A percentile compares a stretch with the other conserved stretches of the same genome.
phyloP scores from a whole-genome alignment of 176 grass and related monocot species.

The Olyra latifolia region DNA sequence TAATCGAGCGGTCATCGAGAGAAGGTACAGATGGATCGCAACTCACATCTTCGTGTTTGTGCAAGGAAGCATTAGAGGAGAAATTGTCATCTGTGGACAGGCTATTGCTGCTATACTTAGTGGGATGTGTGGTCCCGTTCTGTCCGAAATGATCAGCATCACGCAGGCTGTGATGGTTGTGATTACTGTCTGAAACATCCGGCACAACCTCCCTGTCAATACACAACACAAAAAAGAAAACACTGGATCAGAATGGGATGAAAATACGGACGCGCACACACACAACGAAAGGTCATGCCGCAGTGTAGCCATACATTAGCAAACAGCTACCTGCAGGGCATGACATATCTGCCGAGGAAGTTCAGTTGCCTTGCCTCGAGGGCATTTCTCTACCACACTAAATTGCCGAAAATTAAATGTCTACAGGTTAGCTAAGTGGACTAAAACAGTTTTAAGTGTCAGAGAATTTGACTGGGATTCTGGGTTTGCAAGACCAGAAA shows the following conservation, averaged over 20 bases:
- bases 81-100: constrained; percentile 16
- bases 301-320: not conserved
- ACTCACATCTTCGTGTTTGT: constrained; percentile 17
- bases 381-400: not conserved
- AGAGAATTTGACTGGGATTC: not conserved
- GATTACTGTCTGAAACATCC: constrained; percentile 11
- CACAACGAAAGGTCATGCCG: not conserved
- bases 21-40: constrained; percentile 9
- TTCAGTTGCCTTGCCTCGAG: not conserved
- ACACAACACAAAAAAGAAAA: not conserved
- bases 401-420: not conserved
- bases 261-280: not conserved
- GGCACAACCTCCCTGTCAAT: constrained; percentile 37
- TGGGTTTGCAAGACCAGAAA: not conserved
- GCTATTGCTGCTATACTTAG: constrained; percentile 23
- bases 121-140: constrained; percentile 8
- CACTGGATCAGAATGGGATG: not conserved
- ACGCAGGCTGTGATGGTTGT: constrained; percentile 2
- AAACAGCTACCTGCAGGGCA: not conserved
- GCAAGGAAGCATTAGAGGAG: constrained; percentile 26
- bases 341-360: not conserved
- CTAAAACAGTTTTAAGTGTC: not conserved
- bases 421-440: not conserved
- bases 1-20: constrained; percentile 42
- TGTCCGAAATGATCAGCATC: not conserved